Evolutionary conservation across 768 basidiomycete genomes (phyloP), one percentile per base, ranked within the genome.

Genomic region (Artomyces pyxidatus): DNA sequence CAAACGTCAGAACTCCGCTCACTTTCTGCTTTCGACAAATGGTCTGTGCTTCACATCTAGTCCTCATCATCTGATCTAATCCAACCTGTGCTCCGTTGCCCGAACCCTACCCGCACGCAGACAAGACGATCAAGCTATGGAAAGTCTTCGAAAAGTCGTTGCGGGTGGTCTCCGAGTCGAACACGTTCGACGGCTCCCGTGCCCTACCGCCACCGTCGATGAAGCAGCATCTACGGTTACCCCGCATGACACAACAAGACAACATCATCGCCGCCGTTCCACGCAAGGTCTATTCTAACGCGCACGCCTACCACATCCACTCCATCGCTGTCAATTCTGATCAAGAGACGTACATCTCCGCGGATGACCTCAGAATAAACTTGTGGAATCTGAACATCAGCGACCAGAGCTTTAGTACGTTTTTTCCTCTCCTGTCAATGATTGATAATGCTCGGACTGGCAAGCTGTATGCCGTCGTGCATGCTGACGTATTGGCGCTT

Each of bases 121-220:
- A 99, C 76, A 99, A 99, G 74, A 99, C 96, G 28, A 96, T 99
- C 74, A 99, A 99, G 66, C 81, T 98, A 48, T 99, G 96, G 96
- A 98, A 99, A 66, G 94, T 99, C n/a, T 98, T 98, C 54, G 96
- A 98, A 72, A 97, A 97, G 71, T 86, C 87, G 32, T 74, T 99
- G 61, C 85, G 87, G 58, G 90, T 98, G 38, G 94, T 99, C 32
- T 85, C 94, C 17, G 93, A 98, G 74, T 96, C 93, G 63, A 98
- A 98, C 68, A 84, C 95, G 56, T 77, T 79, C 57, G 86, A 89
- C 63, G 88, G 87, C 28, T 80, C 85, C 58, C 81, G 81, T 45
- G 71, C 79, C 21, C 65, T 85, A 44, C 77, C 86, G 22, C 74
- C 82, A 54, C 88, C 85, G 26, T 71, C 71, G 17, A 62, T 63